Base-by-base conservation (phyloP, 257 asterid species). In the Catharanthus roseus region DNA sequence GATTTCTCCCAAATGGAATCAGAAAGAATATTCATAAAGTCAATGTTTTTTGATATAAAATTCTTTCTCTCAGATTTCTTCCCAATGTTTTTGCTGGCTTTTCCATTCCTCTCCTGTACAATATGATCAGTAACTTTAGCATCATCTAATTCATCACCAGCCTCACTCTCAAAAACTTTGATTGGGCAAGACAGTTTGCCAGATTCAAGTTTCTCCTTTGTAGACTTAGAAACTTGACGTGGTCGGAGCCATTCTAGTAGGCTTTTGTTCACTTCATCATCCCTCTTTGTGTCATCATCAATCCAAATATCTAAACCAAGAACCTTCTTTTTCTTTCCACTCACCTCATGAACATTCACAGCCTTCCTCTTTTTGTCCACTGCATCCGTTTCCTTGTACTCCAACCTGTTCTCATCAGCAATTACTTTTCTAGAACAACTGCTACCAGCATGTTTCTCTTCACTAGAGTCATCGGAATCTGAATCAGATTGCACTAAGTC, bases 1-100 rank as follows among this genome's bases (percentile, higher is more conserved):
- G 33, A 80, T 26, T 78, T 78, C 34, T 61, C 72, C 70, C 70
- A 79, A 51, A 82, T 77, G 6, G 78, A 74, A 45, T 74, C 80
- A 71, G 64, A 72, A 39, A 91, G 63, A 42, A 53, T 28, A n/a
- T 79, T 72, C 50, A 77, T 74, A 54, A 72, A 65, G 54, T 82
- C 80, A 1, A 29, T 42, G 10, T 42, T 10, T 42, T 42, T 42
- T 42, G 47, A 49, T 18, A 24, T 44, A 31, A 3, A 24, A 9
- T 31, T 44, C 58, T 33, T 77, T 74, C 65, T 68, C 71, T 68
- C 70, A 13, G 66, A 44, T 31, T 12, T 65, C n/a, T 31, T 57
- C n/a, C 10, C 38, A 58, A 42, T 10, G 12, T 4, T 12, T 42
- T 42, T 42, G 5, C 47, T 42, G 12, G 47, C 12, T 1, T 38